Evolutionary conservation across 2,329 filamentous ascomycete species (phyloP).

Genomic region (Penicillium sp.): DNA sequence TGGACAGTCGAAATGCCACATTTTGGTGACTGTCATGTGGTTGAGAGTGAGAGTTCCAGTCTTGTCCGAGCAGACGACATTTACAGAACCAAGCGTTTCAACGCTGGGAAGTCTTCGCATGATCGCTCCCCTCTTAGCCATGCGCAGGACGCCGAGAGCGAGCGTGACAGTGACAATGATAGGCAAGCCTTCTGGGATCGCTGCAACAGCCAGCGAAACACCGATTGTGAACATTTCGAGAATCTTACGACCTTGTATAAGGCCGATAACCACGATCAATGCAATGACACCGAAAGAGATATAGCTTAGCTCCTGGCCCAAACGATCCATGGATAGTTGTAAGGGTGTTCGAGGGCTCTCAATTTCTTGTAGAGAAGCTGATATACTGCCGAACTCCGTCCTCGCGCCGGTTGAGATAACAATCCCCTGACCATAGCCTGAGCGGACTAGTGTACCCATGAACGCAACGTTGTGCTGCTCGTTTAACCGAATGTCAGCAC

Average conservation of each 20-base stretch:
- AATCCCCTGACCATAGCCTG: constrained; percentile 90
- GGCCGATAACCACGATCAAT: constrained; percentile 85
- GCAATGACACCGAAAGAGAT: constrained; percentile 94
- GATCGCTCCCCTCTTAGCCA: constrained; percentile 94
- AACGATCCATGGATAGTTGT: constrained; percentile 94
- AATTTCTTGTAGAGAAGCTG: constrained; percentile 87
- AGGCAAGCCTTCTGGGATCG: constrained; percentile 91
- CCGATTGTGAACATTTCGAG: constrained; percentile 97
- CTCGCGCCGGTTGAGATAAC: constrained; percentile 94
- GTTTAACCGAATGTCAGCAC: constrained; percentile 65
- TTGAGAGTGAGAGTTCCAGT: constrained; percentile 95
- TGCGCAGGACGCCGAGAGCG: constrained; percentile 88
- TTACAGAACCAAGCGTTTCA: constrained; percentile 96
- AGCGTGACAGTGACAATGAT: constrained; percentile 98
- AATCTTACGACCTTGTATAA: constrained; percentile 82
- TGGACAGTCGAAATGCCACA: constrained; percentile 83
- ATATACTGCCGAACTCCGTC: constrained; percentile 95
- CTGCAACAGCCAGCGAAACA: constrained; percentile 91
- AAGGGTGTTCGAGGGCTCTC: constrained; percentile 92
- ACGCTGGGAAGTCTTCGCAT: constrained; percentile 95
- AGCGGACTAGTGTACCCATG: constrained; percentile 95
- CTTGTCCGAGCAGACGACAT: constrained; percentile 99
- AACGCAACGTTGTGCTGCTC: constrained; percentile 90
- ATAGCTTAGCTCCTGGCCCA: constrained; percentile 93
- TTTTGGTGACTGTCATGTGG: constrained; percentile 94